Conservation (phyloP, 257 asterid species). For the Cinchona pubescens region DNA sequence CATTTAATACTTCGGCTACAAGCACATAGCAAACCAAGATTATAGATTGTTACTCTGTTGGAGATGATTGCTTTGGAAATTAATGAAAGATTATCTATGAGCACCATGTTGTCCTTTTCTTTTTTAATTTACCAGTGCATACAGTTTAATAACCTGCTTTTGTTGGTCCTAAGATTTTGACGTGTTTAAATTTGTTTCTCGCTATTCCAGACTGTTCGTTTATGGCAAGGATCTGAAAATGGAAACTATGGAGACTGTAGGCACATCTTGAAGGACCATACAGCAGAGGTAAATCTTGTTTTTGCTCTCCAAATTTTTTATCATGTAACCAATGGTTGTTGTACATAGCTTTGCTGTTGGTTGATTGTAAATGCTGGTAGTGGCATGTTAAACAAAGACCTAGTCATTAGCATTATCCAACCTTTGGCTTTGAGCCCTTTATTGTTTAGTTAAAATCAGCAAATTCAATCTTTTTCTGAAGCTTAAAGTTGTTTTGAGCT, state of each 20-base stretch:
- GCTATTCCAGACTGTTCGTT: conserved; percentile 77
- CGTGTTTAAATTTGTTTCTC: background rate
- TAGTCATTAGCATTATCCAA: background rate
- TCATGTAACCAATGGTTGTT: background rate
- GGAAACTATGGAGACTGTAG: conserved; percentile 67
- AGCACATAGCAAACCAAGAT: background rate
- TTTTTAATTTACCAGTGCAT: background rate
- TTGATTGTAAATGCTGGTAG: background rate
- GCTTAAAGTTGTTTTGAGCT: background rate
- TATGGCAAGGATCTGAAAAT: conserved; percentile 79
- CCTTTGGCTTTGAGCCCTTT: background rate
- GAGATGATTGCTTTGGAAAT: background rate
- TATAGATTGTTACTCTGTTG: background rate
- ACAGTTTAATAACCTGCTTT: background rate
- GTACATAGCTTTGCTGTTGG: background rate
- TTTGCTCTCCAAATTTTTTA: background rate
- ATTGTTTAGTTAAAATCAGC: background rate
- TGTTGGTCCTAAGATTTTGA: background rate
- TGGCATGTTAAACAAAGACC: background rate
- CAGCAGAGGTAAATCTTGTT: conserved; percentile 69
- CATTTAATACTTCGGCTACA: background rate
- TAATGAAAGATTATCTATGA: background rate
- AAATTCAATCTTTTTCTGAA: background rate
- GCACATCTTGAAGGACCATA: conserved; percentile 81
- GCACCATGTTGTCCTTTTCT: background rate